phyloP scores from a whole-genome alignment of 2,329 filamentous ascomycete genomes.

The Periconia macrospinosa region DNA sequence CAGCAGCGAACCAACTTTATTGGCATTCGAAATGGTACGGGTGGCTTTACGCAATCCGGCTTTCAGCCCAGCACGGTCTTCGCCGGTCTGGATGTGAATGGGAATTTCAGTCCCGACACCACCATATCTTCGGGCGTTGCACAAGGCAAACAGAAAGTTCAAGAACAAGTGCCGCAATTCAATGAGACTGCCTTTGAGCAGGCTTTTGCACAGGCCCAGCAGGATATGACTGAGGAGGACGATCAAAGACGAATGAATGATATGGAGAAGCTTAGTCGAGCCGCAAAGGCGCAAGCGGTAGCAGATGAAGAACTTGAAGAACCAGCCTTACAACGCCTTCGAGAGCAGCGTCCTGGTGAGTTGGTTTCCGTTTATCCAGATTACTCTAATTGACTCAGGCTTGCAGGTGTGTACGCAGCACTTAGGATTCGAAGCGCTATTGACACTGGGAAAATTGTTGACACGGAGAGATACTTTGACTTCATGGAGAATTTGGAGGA shows the following conservation, averaged over 20 bases:
- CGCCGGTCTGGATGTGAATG: slow-evolving; percentile 16
- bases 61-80: slow-evolving; percentile 25
- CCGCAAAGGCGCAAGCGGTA: slow-evolving; percentile 5
- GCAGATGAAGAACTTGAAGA: slow-evolving; percentile 23
- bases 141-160: slow-evolving; percentile 37
- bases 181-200: slow-evolving; percentile 60
- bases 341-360: slow-evolving; percentile 38
- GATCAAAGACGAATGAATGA: neutral
- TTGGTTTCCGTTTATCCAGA: slow-evolving; percentile 13
- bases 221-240: slow-evolving; percentile 40
- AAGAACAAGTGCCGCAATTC: slow-evolving; percentile 46
- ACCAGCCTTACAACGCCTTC: slow-evolving; percentile 34
- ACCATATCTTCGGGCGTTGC: slow-evolving; percentile 24
- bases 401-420: slow-evolving; percentile 33
- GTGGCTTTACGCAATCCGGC: slow-evolving; percentile 24
- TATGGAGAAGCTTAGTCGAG: neutral
- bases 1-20: slow-evolving; percentile 29
- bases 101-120: neutral
- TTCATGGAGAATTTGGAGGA: slow-evolving; percentile 28
- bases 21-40: slow-evolving; percentile 31
- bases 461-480: slow-evolving; percentile 28
- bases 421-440: slow-evolving; percentile 39
- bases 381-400: neutral
- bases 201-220: slow-evolving; percentile 55
- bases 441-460: slow-evolving; percentile 27